Evolutionary conservation across 1,284 basidiomycete genomes (phyloP).

Genomic region (Filobasidium uniguttulatum): DNA sequence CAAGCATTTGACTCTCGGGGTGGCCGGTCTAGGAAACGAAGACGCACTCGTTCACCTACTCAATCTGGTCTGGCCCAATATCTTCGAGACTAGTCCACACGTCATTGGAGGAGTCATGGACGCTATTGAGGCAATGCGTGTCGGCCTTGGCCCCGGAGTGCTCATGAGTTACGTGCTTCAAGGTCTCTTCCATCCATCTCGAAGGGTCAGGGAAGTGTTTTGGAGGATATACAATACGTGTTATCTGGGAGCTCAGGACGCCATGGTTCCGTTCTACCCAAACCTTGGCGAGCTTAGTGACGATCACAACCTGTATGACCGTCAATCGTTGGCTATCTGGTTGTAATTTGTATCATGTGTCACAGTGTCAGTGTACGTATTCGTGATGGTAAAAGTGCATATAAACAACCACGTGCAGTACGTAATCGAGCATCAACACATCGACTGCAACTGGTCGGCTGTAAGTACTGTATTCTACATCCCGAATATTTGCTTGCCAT

Average conservation of each 20-base stretch:
- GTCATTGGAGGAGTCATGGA: conserved; percentile 96
- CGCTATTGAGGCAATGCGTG: conserved; percentile 89
- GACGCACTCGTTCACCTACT: conserved; percentile 94
- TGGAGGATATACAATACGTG: conserved; percentile 75
- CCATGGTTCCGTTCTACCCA: conserved; percentile 89
- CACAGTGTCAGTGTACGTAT: no score
- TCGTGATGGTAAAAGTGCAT: no score
- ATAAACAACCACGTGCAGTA: no score
- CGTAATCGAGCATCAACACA: no score
- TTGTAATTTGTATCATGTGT: conserved; percentile 24
- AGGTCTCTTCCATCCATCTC: conserved; percentile 86
- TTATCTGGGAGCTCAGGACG: conserved; percentile 75
- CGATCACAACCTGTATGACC: conserved; percentile 73
- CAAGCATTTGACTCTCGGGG: conserved; percentile 92
- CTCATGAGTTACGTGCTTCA: conserved; percentile 70
- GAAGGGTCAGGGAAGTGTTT: conserved; percentile 90
- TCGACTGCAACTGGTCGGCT: no score
- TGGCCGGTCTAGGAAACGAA: conserved; percentile 92
- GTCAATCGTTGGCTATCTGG: conserved; percentile 57
- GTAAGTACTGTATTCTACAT: no score
- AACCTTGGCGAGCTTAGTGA: conserved; percentile 74
- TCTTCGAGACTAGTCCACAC: conserved; percentile 95
- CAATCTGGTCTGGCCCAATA: conserved; percentile 98
- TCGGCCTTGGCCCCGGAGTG: conserved; percentile 86
- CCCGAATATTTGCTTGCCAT: no score